phyloP scores from a whole-genome alignment of 257 asterid species.

The Petunia secreta region DNA sequence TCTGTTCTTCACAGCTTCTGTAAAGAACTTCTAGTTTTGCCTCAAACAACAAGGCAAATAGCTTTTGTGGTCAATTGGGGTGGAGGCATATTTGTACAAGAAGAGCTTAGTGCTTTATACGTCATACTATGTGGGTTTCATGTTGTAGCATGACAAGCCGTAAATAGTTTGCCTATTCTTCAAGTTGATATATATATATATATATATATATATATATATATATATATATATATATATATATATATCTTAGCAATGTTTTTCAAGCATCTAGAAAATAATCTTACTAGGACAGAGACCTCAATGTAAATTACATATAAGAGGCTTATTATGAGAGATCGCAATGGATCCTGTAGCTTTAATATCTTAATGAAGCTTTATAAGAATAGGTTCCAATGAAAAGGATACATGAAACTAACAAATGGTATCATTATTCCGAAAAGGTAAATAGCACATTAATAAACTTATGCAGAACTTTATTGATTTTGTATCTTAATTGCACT shows the following conservation, averaged over 20 bases:
- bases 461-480: background rate
- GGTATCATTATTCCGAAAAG: background rate
- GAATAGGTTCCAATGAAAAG: background rate
- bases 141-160: no score
- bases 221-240: no score
- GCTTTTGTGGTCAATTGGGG: no score
- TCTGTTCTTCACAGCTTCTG: no score
- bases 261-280: background rate
- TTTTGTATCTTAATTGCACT: conserved; percentile 13
- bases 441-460: background rate
- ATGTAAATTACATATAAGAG: background rate
- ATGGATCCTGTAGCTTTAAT: background rate
- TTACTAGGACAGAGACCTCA: background rate
- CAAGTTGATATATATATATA: no score
- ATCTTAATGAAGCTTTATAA: background rate
- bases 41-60: no score
- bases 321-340: background rate
- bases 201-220: no score
- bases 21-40: no score
- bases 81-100: no score
- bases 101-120: no score
- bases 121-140: no score
- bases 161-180: no score
- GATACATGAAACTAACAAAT: background rate
- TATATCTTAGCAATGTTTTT: background rate